Evolutionary conservation across 2,329 filamentous ascomycete species (phyloP).

Genomic region (Ascochyta clinopodiicola): DNA sequence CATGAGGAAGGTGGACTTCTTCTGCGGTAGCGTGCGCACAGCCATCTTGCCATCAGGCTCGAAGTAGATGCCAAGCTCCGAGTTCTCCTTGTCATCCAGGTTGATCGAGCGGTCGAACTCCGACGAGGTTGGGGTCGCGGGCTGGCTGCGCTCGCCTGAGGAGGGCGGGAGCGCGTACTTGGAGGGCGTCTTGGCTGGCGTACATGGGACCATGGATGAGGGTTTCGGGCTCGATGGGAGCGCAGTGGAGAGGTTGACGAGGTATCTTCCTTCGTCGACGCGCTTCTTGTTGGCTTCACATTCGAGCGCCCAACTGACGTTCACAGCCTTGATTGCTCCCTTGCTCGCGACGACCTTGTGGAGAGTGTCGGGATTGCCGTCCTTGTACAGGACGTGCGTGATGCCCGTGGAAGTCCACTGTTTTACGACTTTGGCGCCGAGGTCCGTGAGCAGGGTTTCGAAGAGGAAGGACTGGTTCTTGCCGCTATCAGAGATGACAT

Average conservation of each 20-base stretch:
- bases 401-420: constrained; percentile 72
- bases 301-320: constrained; percentile 86
- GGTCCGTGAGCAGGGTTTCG: constrained; percentile 76
- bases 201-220: constrained; percentile 32
- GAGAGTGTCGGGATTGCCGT: constrained; percentile 79
- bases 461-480: constrained; percentile 68
- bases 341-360: constrained; percentile 77
- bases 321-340: constrained; percentile 83
- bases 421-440: constrained; percentile 82
- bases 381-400: constrained; percentile 90
- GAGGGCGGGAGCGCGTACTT: constrained; percentile 33
- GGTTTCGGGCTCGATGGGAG: constrained; percentile 30
- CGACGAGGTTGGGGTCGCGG: constrained; percentile 35
- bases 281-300: constrained; percentile 45
- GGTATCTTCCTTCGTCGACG: constrained; percentile 42
- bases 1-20: constrained; percentile 33
- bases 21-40: constrained; percentile 45
- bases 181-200: constrained; percentile 41
- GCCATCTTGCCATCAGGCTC: constrained; percentile 56
- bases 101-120: constrained; percentile 39
- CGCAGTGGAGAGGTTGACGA: constrained; percentile 37
- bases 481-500: constrained; percentile 77
- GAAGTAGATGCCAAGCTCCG: constrained; percentile 46
- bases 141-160: constrained; percentile 30
- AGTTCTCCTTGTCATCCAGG: constrained; percentile 42